Evolutionary conservation across 192 early-diverging fungal genomes (phyloP).

Genomic region (Coemansia sp.): DNA sequence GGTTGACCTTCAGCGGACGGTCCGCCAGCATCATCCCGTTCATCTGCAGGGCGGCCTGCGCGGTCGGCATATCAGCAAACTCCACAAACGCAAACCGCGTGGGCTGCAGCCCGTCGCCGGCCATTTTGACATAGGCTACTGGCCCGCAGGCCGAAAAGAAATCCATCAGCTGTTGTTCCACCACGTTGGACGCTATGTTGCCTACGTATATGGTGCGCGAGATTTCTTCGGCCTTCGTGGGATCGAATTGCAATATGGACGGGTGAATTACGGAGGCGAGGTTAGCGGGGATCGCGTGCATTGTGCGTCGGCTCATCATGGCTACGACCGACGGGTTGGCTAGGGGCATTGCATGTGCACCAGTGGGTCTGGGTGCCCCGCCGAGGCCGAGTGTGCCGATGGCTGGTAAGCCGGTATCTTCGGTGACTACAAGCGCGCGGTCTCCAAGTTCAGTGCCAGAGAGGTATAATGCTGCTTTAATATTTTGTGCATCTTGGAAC

Average conservation of each 20-base stretch:
- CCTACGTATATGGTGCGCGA: conserved; percentile 77
- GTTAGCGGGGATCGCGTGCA: conserved; percentile 44
- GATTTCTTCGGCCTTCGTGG: conserved; percentile 72
- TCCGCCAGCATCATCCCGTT: conserved; percentile 68
- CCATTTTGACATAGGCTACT: conserved; percentile 74
- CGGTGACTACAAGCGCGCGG: conserved; percentile 61
- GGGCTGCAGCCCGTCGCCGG: conserved; percentile 67
- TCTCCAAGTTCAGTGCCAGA: conserved; percentile 70
- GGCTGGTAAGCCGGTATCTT: background rate
- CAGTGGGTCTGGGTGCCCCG: background rate
- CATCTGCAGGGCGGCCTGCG: conserved; percentile 63
- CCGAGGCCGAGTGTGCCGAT: background rate
- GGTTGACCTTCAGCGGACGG: conserved; percentile 70
- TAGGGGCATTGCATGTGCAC: conserved; percentile 32
- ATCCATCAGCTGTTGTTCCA: conserved; percentile 64
- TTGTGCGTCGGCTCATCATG: conserved; percentile 30
- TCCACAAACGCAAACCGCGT: conserved; percentile 79
- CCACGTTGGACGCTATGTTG: conserved; percentile 61
- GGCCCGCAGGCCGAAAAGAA: conserved; percentile 66
- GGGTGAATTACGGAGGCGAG: conserved; percentile 53
- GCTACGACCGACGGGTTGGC: conserved; percentile 51
- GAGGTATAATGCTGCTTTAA: conserved; percentile 61
- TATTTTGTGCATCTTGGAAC: conserved; percentile 56
- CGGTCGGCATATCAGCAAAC: conserved; percentile 64
- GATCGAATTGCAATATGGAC: conserved; percentile 61